These are phyloP conservation scores for Pyropia haitanensis DNA, from an alignment of 23 red algal species.

Conservation along the genomic window DNA sequence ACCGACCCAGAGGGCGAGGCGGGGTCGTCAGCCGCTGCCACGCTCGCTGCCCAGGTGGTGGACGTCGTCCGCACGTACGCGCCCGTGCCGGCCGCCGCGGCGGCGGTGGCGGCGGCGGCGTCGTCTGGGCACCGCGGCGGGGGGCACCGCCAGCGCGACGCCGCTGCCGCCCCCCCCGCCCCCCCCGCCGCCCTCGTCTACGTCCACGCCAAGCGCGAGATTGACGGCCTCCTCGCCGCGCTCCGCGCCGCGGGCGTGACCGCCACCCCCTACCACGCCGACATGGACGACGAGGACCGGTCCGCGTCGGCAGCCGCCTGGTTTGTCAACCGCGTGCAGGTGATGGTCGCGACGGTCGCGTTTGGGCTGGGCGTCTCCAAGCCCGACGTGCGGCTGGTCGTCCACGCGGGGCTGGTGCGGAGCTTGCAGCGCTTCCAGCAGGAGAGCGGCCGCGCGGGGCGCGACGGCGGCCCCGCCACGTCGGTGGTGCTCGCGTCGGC, in stretches of 20 bases:
- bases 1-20: no score
- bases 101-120: no score
- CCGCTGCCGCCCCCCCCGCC: not conserved
- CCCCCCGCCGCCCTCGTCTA: constrained; percentile 20
- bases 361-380: constrained; percentile 95
- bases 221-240: constrained; percentile 1
- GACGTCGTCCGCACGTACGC: no score
- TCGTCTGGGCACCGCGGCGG: no score
- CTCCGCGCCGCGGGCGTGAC: not conserved
- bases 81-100: no score
- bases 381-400: constrained; percentile 70
- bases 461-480: constrained; percentile 53
- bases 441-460: constrained; percentile 79
- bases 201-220: constrained; percentile 19
- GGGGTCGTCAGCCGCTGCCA: no score
- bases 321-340: constrained; percentile 6
- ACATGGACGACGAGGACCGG: not conserved
- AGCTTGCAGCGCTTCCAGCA: constrained; percentile 87
- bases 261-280: not conserved
- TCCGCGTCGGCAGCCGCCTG: not conserved
- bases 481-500: constrained; percentile 29
- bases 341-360: constrained; percentile 72
- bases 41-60: no score
- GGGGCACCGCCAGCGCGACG: no score
- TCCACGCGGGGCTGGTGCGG: constrained; percentile 59